Evolutionary conservation across 768 basidiomycete species (phyloP).

Genomic region (Boletus huronensis): DNA sequence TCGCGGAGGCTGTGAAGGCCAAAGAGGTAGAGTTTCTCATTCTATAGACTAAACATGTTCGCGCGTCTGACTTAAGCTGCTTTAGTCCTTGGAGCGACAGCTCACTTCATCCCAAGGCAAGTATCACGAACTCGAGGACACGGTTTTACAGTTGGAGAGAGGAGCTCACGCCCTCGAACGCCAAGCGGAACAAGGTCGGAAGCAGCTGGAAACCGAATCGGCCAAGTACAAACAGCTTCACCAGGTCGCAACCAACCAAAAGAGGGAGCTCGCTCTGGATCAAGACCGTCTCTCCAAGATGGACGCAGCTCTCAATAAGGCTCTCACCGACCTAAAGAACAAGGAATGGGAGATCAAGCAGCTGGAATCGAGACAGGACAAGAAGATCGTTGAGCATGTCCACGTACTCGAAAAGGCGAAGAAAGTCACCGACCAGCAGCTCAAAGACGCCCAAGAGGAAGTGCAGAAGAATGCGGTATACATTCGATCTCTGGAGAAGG

Average conservation of each 20-base stretch:
- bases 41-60: not conserved
- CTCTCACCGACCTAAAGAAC: constrained; percentile 72
- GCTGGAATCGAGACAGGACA: constrained; percentile 84
- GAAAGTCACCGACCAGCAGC: constrained; percentile 86
- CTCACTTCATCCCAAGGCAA: constrained; percentile 68
- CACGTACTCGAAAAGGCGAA: constrained; percentile 96
- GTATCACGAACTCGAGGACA: constrained; percentile 85
- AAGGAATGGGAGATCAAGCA: constrained; percentile 87
- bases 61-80: not conserved
- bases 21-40: constrained; percentile 64
- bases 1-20: constrained; percentile 55
- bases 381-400: constrained; percentile 98
- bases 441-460: constrained; percentile 77
- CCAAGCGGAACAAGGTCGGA: constrained; percentile 65
- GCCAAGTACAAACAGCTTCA: constrained; percentile 75
- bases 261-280: constrained; percentile 63
- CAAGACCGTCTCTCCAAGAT: constrained; percentile 69
- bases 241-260: constrained; percentile 55
- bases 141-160: constrained; percentile 76
- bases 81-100: constrained; percentile 74
- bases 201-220: constrained; percentile 72
- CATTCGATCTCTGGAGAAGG: constrained; percentile 85
- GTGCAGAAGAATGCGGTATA: constrained; percentile 68
- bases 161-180: constrained; percentile 73
- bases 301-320: constrained; percentile 78